Conservation (phyloP, 176 grass and related monocot species). For the Dactylis glomerata region DNA sequence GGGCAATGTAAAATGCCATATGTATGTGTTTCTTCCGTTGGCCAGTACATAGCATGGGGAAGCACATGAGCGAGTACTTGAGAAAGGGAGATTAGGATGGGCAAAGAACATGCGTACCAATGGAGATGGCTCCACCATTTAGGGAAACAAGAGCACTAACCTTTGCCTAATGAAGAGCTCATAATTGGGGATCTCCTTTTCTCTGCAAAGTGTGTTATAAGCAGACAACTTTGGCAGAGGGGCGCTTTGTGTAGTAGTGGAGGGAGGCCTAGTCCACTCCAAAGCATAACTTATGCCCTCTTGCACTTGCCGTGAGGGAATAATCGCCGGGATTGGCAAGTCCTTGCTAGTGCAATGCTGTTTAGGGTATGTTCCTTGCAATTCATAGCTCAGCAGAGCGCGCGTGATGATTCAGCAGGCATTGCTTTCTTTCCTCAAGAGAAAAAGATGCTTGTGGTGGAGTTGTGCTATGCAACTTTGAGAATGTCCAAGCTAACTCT, state of each 20-base stretch:
- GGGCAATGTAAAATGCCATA: too few species aligned
- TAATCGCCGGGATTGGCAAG: not conserved
- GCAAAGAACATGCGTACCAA: not conserved
- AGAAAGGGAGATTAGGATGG: not conserved
- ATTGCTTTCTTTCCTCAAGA: not conserved
- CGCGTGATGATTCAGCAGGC: not conserved
- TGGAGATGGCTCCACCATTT: not conserved
- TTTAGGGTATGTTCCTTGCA: not conserved
- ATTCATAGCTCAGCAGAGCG: not conserved
- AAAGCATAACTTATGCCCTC: not conserved
- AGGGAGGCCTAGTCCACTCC: not conserved
- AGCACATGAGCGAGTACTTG: not conserved
- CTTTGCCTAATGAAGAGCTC: not conserved
- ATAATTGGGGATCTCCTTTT: not conserved
- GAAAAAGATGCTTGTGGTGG: not conserved
- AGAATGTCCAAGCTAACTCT: not conserved
- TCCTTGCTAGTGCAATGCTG: not conserved
- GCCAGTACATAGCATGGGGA: too few species aligned
- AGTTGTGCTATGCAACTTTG: not conserved
- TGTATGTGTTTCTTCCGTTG: too few species aligned
- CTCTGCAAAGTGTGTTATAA: not conserved
- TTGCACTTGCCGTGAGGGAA: not conserved
- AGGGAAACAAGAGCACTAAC: not conserved
- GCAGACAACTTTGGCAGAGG: not conserved
- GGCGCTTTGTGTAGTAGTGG: not conserved